These are phyloP conservation scores for Aspergillus puulaauensis DNA, from an alignment of 2,329 filamentous ascomycete species.

Conservation along the genomic window DNA sequence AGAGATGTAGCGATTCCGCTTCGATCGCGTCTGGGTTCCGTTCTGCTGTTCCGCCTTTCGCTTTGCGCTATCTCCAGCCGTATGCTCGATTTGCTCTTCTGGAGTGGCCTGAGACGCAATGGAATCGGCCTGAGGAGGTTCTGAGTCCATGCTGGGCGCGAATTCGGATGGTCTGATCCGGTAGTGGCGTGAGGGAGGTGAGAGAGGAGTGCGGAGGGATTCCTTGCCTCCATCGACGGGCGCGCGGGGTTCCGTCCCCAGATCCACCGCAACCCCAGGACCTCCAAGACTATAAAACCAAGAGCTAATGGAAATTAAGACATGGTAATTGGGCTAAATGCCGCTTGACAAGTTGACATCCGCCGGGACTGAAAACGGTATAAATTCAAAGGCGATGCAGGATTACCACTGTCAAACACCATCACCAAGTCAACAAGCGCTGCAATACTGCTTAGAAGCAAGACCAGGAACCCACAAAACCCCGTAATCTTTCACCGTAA, in stretches of 20 bases:
- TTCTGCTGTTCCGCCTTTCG: constrained; percentile 44
- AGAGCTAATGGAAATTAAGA: not conserved
- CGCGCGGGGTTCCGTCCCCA: constrained; percentile 34
- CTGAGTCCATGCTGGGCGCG: constrained; percentile 31
- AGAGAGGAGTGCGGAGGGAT: constrained; percentile 35
- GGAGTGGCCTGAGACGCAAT: constrained; percentile 22
- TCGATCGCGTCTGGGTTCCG: constrained; percentile 55
- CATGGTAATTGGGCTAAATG: not conserved
- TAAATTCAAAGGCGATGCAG: not conserved
- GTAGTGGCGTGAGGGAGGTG: constrained; percentile 14
- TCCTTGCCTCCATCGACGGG: constrained; percentile 23
- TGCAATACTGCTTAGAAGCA: not conserved
- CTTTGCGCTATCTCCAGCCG: constrained; percentile 34
- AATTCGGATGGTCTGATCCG: constrained; percentile 4
- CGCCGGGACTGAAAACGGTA: not conserved
- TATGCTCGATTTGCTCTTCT: constrained; percentile 24
- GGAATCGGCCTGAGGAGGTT: constrained; percentile 31
- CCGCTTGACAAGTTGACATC: not conserved
- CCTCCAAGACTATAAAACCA: not conserved
- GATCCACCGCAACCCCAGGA: constrained; percentile 18
- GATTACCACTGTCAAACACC: not conserved
- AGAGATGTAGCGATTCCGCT: constrained; percentile 67
- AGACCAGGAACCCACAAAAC: not conserved
- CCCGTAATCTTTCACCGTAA: too few species aligned
- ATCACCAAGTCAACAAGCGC: not conserved